Evolutionary conservation across 352 stramenopile species (phyloP), one percentile per base, ranked within the genome.

Genomic region (Phytophthora ohioensis): DNA sequence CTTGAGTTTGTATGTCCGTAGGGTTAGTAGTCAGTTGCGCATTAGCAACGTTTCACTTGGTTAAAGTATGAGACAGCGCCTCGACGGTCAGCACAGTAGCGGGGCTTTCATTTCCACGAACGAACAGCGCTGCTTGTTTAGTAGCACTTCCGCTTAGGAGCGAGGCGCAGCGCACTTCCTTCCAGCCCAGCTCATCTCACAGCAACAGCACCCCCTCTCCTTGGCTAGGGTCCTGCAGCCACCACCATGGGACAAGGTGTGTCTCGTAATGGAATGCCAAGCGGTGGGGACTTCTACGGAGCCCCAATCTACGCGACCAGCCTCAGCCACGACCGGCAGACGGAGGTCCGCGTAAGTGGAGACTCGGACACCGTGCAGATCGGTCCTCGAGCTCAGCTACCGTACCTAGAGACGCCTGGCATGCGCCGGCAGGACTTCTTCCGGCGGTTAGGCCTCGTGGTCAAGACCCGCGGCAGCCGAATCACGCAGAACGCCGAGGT

Each of bases 401-500:
- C 84, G 71, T 84, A 88, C 47, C 69, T 96, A 51, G 87, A 94
- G 17, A 80, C 74, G 60, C 67, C 82, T 5, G 67, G 76, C 5
- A 79, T 78, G 72, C 84, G 85, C 41, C 84, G 81, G 36, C 79
- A 91, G 27, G 88, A 96, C 59, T 80, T 96, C 41, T 93, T 94
- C 73, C 85, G 89, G 69, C 84, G 84, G 17, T 75, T 96, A 53
- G 88, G 88, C 17, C 64, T 96, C 38, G 72, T 96, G 48, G 85
- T 94, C 42, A 94, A 93, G 75, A 96, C 88, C 15, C 85, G 82
- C 69, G 88, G 88, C 30, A 94, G 82, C 46, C 85, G 88, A n/a
- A 73, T 96, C 52, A 94, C 91, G 71, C 86, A 94, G 77, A 94
- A 93, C 68, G 88, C 88, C 32, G 82, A 92, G 49, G 85, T 96